Base-by-base conservation (phyloP, 2,329 filamentous ascomycete genomes). In the Sphaerulina populicola region DNA sequence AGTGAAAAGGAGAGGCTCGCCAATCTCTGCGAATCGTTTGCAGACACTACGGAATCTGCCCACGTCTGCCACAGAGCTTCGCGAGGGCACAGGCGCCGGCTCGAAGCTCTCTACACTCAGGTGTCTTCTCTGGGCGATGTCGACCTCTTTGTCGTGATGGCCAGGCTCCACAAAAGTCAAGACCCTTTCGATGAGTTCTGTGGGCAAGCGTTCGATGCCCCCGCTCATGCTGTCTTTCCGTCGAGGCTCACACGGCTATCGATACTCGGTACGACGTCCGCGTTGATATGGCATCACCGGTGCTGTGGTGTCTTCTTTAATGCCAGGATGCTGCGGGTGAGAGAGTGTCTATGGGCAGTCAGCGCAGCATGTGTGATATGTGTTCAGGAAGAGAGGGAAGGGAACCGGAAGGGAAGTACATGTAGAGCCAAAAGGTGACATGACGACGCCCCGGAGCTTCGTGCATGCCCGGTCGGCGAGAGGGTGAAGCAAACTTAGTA, bases 41-140 rank as follows among this genome's bases (percentile, higher is more conserved):
- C 74, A 77, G 6, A 72, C 71, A 48, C 74, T 64, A 57, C 76
- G 66, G 55, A 77, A 74, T 55, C 62, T 67, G 42, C 69, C 72
- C 55, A 76, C 69, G 59, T 71, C 70, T 48, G 70, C 66, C 5
- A 70, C 66, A 43, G 73, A 71, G 49, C 72, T 68, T 37, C 65
- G 68, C 27, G 69, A 66, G 4, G 70, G 69, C 6, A 66, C 68
- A 10, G 68, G 68, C 39, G 72, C 71, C 46, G 66, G 66, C 53
- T 70, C 72, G 65, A 77, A 74, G 66, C 72, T 74, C 61, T 77
- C 75, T 52, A 74, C 72, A 21, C 76, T 77, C 30, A 77, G 67
- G 60, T 74, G 77, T 52, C 70, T 71, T 55, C 74, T 69, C 48
- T 73, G 70, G 56, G 76, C 75, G 47, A 76, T 70, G 33, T 69